phyloP scores from a whole-genome alignment of 2,329 filamentous ascomycete genomes.

The Elsinoe ampelina region DNA sequence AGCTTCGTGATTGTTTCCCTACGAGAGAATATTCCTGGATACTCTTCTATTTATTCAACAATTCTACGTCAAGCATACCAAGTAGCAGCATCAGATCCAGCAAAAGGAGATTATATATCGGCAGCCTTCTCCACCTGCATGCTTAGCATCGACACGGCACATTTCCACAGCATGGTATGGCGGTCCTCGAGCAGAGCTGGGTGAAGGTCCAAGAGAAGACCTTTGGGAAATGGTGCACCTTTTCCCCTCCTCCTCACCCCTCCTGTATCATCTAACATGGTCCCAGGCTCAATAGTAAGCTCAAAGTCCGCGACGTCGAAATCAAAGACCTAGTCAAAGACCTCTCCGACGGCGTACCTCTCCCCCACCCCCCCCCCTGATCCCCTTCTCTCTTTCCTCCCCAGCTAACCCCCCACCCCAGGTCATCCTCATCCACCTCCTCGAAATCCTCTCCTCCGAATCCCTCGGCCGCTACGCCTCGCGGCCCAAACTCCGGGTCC shows the following conservation, averaged over 20 bases:
- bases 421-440: conserved; percentile 91
- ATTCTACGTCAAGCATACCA: conserved; percentile 25
- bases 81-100: neutral
- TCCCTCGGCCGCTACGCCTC: conserved; percentile 94
- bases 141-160: neutral
- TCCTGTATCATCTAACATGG: neutral
- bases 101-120: neutral
- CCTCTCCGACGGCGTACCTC: conserved; percentile 82
- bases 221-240: conserved; percentile 84
- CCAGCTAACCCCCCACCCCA: conserved; percentile 29
- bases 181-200: conserved; percentile 50
- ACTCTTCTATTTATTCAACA: neutral
- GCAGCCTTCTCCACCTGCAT: neutral
- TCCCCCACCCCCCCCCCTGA: neutral
- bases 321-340: conserved; percentile 83
- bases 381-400: neutral
- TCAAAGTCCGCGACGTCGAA: conserved; percentile 65
- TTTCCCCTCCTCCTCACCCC: too few species aligned
- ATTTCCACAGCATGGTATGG: conserved; percentile 15
- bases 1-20: neutral
- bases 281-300: conserved; percentile 85
- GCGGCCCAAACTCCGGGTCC: conserved; percentile 89
- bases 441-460: conserved; percentile 90
- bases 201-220: conserved; percentile 91
- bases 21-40: too few species aligned